A percentile compares a stretch with the other conserved stretches of the same genome.
These are phyloP conservation scores for Volvox reticuliferus DNA, from an alignment of 139 green algal species.

Conservation along the genomic window DNA sequence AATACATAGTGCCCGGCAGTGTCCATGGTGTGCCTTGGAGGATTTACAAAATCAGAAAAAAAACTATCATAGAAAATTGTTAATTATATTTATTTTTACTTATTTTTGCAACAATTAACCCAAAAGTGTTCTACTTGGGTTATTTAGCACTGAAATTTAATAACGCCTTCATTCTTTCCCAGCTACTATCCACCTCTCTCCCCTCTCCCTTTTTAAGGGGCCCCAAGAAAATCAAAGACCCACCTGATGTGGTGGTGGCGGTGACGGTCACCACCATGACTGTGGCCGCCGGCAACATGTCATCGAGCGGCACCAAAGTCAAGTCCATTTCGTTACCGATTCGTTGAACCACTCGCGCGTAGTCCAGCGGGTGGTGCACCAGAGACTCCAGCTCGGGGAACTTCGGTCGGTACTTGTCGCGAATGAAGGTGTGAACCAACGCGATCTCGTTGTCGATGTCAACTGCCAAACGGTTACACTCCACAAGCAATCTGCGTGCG, in stretches of 20 bases:
- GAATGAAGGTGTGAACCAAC: constrained; percentile 89
- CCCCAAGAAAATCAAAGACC: too few species aligned
- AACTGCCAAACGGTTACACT: constrained; percentile 96
- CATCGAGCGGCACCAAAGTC: constrained; percentile 66
- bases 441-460: constrained; percentile 97
- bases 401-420: constrained; percentile 83
- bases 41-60: too few species aligned
- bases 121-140: too few species aligned
- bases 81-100: too few species aligned
- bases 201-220: too few species aligned
- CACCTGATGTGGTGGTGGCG: constrained; percentile 91
- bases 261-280: constrained; percentile 91
- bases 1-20: too few species aligned
- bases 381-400: constrained; percentile 98
- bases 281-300: constrained; percentile 76
- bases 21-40: too few species aligned
- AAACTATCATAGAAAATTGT: too few species aligned
- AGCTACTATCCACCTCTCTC: too few species aligned
- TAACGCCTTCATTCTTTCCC: too few species aligned
- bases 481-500: constrained; percentile 86
- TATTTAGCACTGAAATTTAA: too few species aligned
- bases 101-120: too few species aligned
- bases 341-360: constrained; percentile 89
- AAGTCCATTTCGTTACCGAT: constrained; percentile 90
- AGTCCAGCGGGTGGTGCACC: constrained; percentile 89